Percentiles rank a stretch among this genome's conserved stretches.
phyloP scores from a whole-genome alignment of 495 filamentous ascomycete species.

The Tuber microsphaerosporum region DNA sequence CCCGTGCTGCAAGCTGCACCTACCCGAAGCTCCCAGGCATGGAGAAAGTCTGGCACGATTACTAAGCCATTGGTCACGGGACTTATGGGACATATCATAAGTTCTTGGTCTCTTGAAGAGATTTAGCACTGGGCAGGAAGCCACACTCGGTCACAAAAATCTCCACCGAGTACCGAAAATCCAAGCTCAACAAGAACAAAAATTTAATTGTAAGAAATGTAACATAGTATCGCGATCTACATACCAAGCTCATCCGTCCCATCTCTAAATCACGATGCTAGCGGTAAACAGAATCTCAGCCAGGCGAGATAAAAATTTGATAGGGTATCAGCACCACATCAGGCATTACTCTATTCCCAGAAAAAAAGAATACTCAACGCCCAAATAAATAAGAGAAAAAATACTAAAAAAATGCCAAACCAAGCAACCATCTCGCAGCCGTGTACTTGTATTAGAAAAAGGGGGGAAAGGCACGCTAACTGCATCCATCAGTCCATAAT shows the following conservation, averaged over 20 bases:
- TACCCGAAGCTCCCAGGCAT: neutral
- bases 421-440: neutral
- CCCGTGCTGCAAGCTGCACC: constrained; percentile 1
- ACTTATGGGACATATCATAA: neutral
- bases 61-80: neutral
- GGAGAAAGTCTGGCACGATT: neutral
- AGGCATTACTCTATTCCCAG: neutral
- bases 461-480: neutral
- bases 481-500: neutral
- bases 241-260: neutral
- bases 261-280: neutral
- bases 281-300: neutral
- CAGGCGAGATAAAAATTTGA: neutral
- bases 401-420: neutral
- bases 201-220: neutral
- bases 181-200: neutral
- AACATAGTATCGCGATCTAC: neutral
- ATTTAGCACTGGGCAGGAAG: too few relatives aligned
- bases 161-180: neutral
- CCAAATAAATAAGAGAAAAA: neutral
- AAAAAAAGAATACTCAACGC: neutral
- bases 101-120: too few relatives aligned
- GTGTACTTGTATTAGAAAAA: neutral
- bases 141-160: neutral
- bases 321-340: neutral